Evolutionary conservation across 176 grass and related monocot genomes (phyloP).

Genomic region (Ampelocalamus luodianensis): DNA sequence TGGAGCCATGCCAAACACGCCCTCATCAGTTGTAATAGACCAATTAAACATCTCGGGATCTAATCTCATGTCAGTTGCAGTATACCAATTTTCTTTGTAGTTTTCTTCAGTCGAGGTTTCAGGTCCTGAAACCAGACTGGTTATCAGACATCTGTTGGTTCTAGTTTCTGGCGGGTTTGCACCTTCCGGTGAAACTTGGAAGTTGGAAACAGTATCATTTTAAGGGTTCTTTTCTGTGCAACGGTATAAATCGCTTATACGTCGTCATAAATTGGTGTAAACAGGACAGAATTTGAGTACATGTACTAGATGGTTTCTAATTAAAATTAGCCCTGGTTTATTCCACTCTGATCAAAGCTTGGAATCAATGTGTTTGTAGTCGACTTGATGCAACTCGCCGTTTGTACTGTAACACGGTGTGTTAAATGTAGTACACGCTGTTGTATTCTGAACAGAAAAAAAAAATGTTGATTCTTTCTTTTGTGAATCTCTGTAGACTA

Average conservation of each 20-base stretch:
- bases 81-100: not conserved
- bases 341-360: not conserved
- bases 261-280: slow-evolving; percentile 11
- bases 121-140: not conserved
- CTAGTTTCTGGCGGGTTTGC: slow-evolving; percentile 10
- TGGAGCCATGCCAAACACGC: too few relatives aligned
- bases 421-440: not conserved
- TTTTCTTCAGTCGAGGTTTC: not conserved
- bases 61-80: not conserved
- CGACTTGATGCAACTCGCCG: not conserved
- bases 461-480: not conserved
- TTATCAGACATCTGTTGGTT: slow-evolving; percentile 16
- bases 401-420: not conserved
- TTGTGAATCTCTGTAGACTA: not conserved
- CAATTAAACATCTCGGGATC: not conserved
- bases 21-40: slow-evolving; percentile 9
- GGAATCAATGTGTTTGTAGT: not conserved
- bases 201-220: not conserved
- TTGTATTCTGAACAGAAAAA: not conserved
- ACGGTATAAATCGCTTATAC: not conserved
- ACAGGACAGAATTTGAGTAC: slow-evolving; percentile 17
- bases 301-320: slow-evolving; percentile 35
- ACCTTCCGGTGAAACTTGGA: not conserved
- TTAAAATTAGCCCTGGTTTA: slow-evolving; percentile 22
- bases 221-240: slow-evolving; percentile 4